Evolutionary conservation across 768 basidiomycete species (phyloP).

Genomic region (Xerocomellus dryophilus): DNA sequence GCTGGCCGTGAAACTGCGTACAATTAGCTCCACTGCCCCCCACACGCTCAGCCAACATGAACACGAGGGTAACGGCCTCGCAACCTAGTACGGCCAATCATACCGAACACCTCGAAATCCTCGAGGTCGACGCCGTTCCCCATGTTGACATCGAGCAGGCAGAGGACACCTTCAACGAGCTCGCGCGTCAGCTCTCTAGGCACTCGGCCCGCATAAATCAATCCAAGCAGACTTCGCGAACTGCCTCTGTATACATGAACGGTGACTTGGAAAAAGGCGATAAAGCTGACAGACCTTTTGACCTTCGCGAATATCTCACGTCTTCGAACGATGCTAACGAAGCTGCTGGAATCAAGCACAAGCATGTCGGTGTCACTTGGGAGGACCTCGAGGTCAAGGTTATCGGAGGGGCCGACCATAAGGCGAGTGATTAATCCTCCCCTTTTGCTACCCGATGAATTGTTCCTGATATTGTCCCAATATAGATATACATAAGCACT

Average conservation of each 20-base stretch:
- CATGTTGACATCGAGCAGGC: conserved; percentile 52
- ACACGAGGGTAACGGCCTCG: background rate
- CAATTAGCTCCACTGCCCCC: background rate
- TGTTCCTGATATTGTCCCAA: background rate
- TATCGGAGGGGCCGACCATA: conserved; percentile 51
- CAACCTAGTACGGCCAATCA: background rate
- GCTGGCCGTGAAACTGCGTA: background rate
- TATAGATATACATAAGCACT: conserved; percentile 52
- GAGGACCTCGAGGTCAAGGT: conserved; percentile 63
- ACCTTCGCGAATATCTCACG: conserved; percentile 65
- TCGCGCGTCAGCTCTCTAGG: conserved; percentile 40
- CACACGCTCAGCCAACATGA: conserved; percentile 8
- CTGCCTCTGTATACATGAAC: conserved; percentile 22
- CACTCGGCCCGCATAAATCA: conserved; percentile 5
- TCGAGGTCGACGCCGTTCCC: conserved; percentile 21
- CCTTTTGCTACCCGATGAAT: background rate
- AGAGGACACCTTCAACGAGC: conserved; percentile 53
- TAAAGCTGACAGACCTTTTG: conserved; percentile 40
- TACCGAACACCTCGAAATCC: conserved; percentile 18
- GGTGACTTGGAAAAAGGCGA: conserved; percentile 44
- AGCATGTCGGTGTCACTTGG: conserved; percentile 77
- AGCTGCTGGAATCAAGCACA: conserved; percentile 63
- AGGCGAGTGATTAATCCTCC: conserved; percentile 39
- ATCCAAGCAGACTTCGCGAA: conserved; percentile 20
- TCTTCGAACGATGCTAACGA: conserved; percentile 66